Evolutionary conservation across 2,329 filamentous ascomycete genomes (phyloP).

Genomic region (Drechmeria coniospora): DNA sequence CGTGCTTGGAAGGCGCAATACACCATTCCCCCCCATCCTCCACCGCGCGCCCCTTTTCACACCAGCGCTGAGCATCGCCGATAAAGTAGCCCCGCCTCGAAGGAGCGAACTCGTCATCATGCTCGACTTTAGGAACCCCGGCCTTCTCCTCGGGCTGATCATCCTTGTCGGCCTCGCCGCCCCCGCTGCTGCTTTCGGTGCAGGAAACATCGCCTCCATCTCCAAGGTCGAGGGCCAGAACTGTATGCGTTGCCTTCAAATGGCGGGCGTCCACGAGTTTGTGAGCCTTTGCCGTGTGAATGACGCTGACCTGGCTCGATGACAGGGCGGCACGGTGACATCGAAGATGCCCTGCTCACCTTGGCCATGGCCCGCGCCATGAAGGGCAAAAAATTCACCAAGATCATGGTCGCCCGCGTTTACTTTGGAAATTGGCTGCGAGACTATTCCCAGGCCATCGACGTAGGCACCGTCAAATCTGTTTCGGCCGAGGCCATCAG

Average conservation of each 20-base stretch:
- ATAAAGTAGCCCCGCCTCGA: not conserved
- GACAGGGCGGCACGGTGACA: constrained; percentile 71
- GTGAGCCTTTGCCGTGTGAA: constrained; percentile 1
- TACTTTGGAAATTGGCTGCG: constrained; percentile 95
- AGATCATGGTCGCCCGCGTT: constrained; percentile 73
- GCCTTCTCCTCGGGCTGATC: constrained; percentile 37
- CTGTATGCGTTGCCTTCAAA: too few relatives aligned
- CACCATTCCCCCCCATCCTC: too few relatives aligned
- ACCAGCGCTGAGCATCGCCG: not conserved
- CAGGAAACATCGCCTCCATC: constrained; percentile 73
- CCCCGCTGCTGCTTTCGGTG: constrained; percentile 65
- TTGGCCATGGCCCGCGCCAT: constrained; percentile 41
- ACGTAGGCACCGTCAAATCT: constrained; percentile 81
- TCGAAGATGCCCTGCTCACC: constrained; percentile 75
- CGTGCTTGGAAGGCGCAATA: too few relatives aligned
- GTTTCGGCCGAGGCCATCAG: constrained; percentile 85
- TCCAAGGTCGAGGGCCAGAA: constrained; percentile 74
- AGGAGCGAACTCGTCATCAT: constrained; percentile 16
- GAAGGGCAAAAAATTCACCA: constrained; percentile 66
- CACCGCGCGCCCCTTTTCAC: too few relatives aligned
- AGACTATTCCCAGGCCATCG: constrained; percentile 88
- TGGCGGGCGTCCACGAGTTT: too few relatives aligned
- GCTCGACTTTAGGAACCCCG: constrained; percentile 31
- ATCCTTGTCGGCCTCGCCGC: constrained; percentile 51
- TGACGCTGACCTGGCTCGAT: not conserved